Percentiles rank a stretch among this genome's conserved stretches.
Evolutionary conservation across 805 yeast genomes (phyloP).

Genomic region (Grigorovia jiainica): DNA sequence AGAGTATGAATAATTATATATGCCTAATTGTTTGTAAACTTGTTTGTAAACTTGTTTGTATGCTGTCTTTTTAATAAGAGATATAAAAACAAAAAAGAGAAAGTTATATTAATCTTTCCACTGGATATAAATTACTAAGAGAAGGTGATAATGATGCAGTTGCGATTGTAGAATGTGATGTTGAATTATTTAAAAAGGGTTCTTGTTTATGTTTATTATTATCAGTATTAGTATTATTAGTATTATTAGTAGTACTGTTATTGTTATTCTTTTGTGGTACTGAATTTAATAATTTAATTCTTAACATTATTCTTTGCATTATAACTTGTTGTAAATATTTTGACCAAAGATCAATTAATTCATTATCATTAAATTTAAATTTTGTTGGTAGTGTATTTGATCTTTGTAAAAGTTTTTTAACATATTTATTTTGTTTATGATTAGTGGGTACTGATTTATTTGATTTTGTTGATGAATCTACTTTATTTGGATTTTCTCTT

Average conservation of each 20-base stretch:
- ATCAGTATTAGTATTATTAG: no score
- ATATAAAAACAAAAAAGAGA: no score
- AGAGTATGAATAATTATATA: no score
- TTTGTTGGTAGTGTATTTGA: conserved; percentile 2
- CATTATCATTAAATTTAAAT: neutral
- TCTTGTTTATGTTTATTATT: no score
- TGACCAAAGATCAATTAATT: conserved; percentile 22
- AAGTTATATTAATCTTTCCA: neutral
- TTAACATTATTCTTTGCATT: conserved; percentile 26
- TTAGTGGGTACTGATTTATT: neutral
- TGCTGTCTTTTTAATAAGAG: no score
- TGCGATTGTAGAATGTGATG: neutral
- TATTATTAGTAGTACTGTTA: no score
- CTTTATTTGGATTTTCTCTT: neutral
- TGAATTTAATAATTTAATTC: conserved; percentile 8
- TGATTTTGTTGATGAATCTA: neutral
- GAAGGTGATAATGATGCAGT: neutral
- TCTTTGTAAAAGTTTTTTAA: neutral
- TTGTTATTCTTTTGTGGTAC: neutral
- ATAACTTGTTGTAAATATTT: conserved; percentile 26
- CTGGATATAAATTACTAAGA: neutral
- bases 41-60: no score
- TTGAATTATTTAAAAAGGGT: no score
- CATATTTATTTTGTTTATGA: neutral
- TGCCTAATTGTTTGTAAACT: no score